phyloP scores from a whole-genome alignment of 2,329 filamentous ascomycete species.

The Clonostachys sp. region DNA sequence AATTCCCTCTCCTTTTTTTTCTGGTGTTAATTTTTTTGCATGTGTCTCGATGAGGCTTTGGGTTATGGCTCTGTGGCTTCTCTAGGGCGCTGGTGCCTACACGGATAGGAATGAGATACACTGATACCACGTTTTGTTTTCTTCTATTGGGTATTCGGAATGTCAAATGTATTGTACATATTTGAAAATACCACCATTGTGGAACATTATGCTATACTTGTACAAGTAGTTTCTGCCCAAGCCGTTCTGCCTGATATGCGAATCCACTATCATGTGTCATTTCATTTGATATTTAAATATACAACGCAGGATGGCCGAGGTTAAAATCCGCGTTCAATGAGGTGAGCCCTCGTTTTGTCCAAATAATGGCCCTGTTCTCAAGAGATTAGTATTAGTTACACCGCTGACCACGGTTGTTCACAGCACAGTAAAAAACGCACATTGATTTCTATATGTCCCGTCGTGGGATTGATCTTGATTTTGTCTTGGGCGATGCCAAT shows the following conservation, averaged over 20 bases:
- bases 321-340: slow-evolving; percentile 27
- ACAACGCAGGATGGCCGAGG: too few relatives aligned
- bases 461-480: slow-evolving; percentile 53
- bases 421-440: slow-evolving; percentile 33
- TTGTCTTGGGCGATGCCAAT: slow-evolving; percentile 53
- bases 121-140: not conserved
- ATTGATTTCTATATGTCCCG: slow-evolving; percentile 71
- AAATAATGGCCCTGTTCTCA: slow-evolving; percentile 23
- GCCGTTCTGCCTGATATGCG: too few relatives aligned
- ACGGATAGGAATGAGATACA: not conserved
- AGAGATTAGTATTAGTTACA: slow-evolving; percentile 8
- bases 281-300: too few relatives aligned
- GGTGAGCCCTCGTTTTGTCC: slow-evolving; percentile 20
- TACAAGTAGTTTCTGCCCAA: not conserved
- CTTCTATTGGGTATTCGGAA: too few relatives aligned
- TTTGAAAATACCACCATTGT: not conserved
- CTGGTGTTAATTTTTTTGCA: not conserved
- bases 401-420: not conserved
- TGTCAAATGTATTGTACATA: slow-evolving; percentile 5
- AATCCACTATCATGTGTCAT: too few relatives aligned
- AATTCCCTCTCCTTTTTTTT: not conserved
- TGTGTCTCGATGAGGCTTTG: too few relatives aligned
- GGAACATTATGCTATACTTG: slow-evolving; percentile 4
- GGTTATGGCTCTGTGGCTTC: too few relatives aligned
- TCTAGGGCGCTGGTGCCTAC: not conserved